phyloP scores from a whole-genome alignment of 2,329 filamentous ascomycete genomes.

The Escovopsis sp. region DNA sequence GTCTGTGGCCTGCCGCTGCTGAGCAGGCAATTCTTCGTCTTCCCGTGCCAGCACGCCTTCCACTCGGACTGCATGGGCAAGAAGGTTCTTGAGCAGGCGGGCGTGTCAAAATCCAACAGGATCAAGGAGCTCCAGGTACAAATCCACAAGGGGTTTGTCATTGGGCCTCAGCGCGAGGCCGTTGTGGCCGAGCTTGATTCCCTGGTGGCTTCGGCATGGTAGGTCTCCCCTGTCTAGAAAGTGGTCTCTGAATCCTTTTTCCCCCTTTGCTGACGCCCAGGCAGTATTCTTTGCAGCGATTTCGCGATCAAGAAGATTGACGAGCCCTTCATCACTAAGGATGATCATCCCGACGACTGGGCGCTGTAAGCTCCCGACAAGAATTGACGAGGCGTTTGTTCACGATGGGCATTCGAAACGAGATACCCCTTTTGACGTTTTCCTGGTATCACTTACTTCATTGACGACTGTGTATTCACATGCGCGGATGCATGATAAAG shows the following conservation, averaged over 20 bases:
- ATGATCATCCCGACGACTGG: conserved; percentile 72
- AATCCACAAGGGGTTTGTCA: conserved; percentile 60
- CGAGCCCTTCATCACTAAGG: conserved; percentile 68
- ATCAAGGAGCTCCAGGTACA: conserved; percentile 78
- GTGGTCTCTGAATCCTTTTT: neutral
- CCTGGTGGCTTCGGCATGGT: conserved; percentile 85
- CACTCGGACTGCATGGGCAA: conserved; percentile 87
- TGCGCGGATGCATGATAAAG: no score
- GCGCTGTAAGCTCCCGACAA: conserved; percentile 30
- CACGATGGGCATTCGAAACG: no score
- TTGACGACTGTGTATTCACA: neutral
- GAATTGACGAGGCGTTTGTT: neutral
- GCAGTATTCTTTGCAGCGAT: conserved; percentile 82
- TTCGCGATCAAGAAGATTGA: conserved; percentile 89
- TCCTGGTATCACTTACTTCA: neutral
- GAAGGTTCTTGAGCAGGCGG: conserved; percentile 69
- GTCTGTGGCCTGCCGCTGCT: conserved; percentile 73
- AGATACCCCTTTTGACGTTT: neutral
- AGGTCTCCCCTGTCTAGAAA: conserved; percentile 18
- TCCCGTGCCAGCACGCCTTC: conserved; percentile 95
- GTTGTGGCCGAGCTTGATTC: conserved; percentile 81
- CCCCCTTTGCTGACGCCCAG: conserved; percentile 4
- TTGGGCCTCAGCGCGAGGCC: conserved; percentile 58
- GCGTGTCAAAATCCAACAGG: conserved; percentile 56
- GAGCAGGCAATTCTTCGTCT: conserved; percentile 91